Percentiles rank a stretch among this genome's conserved stretches.
Conservation (phyloP, 2,329 filamentous ascomycete species). For the Fusarium redolens region DNA sequence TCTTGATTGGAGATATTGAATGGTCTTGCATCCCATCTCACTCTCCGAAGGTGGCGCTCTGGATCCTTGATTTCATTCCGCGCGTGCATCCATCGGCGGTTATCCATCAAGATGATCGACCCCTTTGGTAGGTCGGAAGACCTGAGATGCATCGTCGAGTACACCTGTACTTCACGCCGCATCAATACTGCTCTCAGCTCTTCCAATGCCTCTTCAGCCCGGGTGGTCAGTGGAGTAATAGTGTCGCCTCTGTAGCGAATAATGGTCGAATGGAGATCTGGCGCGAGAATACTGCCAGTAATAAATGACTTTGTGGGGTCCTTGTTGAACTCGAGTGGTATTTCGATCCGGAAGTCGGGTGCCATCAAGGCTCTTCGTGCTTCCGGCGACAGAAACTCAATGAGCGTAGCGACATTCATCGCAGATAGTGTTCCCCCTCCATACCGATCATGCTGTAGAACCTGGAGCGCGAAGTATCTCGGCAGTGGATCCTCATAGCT, state of each 20-base stretch:
- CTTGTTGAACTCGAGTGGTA: constrained; percentile 52
- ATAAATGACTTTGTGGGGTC: constrained; percentile 28
- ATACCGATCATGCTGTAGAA: constrained; percentile 53
- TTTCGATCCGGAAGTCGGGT: constrained; percentile 48
- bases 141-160: constrained; percentile 42
- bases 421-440: constrained; percentile 56
- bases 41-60: constrained; percentile 49
- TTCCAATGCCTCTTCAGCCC: constrained; percentile 37
- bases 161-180: constrained; percentile 8
- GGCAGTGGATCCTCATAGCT: constrained; percentile 54
- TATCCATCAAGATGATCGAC: constrained; percentile 49
- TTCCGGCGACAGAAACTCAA: constrained; percentile 39
- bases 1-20: constrained; percentile 13
- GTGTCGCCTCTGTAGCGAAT: constrained; percentile 51
- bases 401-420: constrained; percentile 49
- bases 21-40: constrained; percentile 50
- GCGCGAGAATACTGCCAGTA: constrained; percentile 39
- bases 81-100: constrained; percentile 51
- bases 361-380: constrained; percentile 39
- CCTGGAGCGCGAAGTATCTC: constrained; percentile 55
- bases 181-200: constrained; percentile 41
- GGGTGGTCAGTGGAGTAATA: constrained; percentile 42
- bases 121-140: constrained; percentile 44
- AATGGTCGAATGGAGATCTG: constrained; percentile 1
- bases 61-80: constrained; percentile 49